These are phyloP conservation scores for Mycena metata DNA, from an alignment of 768 basidiomycete species.

Conservation along the genomic window DNA sequence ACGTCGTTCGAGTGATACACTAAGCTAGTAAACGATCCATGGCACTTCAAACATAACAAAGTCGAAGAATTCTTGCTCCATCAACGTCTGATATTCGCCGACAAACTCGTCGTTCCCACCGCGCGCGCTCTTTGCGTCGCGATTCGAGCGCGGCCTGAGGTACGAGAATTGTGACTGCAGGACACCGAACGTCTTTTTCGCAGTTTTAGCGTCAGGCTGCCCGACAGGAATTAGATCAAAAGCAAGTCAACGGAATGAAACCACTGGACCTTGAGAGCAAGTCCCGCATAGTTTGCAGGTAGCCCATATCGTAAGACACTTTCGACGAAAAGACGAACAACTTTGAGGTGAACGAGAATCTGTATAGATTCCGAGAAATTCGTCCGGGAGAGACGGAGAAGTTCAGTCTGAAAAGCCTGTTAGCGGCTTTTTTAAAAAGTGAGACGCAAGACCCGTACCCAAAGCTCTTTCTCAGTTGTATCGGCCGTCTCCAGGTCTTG, in stretches of 20 bases:
- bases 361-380: conserved; percentile 99
- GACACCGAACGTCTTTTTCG: conserved; percentile 80
- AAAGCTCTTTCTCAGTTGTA: conserved; percentile 94
- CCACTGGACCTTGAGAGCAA: conserved; percentile 77
- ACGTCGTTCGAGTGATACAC: conserved; percentile 20
- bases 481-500: conserved; percentile 86
- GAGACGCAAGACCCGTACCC: conserved; percentile 71
- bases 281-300: conserved; percentile 89
- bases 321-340: conserved; percentile 92
- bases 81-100: conserved; percentile 91
- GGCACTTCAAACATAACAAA: conserved; percentile 96
- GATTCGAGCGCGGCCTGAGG: conserved; percentile 78
- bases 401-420: conserved; percentile 77
- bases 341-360: conserved; percentile 92
- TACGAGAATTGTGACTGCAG: conserved; percentile 87
- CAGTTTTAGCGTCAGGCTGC: conserved; percentile 89
- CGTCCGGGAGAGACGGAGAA: conserved; percentile 89
- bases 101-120: conserved; percentile 75
- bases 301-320: conserved; percentile 96
- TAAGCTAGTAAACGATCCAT: conserved; percentile 78
- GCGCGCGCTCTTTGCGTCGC: conserved; percentile 54
- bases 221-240: conserved; percentile 1
- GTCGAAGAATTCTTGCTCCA: conserved; percentile 97
- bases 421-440: neutral
- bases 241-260: conserved; percentile 5